Percentiles rank a stretch among this genome's conserved stretches.
Conservation (phyloP, 345 rosid species). For the Cochlearia excelsa region DNA sequence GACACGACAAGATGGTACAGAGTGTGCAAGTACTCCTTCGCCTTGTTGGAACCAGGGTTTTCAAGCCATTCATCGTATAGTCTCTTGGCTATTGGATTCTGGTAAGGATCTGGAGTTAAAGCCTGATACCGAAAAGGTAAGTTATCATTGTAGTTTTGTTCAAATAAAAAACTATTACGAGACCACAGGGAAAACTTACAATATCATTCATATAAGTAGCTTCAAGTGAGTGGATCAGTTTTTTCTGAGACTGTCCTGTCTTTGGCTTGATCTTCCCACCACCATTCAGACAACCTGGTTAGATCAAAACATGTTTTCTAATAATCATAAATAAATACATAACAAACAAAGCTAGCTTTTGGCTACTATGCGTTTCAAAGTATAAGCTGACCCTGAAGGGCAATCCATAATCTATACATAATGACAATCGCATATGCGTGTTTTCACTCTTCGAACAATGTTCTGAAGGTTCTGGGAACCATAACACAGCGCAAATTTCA, state of each 20-base stretch:
- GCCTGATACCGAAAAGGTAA: slow-evolving; percentile 42
- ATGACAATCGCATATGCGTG: slow-evolving; percentile 72
- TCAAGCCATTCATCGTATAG: slow-evolving; percentile 82
- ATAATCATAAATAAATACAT: neutral
- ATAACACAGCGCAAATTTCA: slow-evolving; percentile 83
- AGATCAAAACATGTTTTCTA: neutral
- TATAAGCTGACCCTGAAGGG: slow-evolving; percentile 66
- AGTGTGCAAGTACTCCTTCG: slow-evolving; percentile 71
- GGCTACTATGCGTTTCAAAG: neutral
- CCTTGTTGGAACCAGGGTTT: slow-evolving; percentile 76
- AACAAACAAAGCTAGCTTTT: neutral
- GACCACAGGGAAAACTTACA: slow-evolving; percentile 42
- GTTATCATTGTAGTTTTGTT: slow-evolving; percentile 5
- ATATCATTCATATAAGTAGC: slow-evolving; percentile 59
- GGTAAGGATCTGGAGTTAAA: slow-evolving; percentile 60
- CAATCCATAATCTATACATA: slow-evolving; percentile 99
- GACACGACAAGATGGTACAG: slow-evolving; percentile 81
- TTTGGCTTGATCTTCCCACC: slow-evolving; percentile 96
- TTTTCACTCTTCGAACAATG: slow-evolving; percentile 76
- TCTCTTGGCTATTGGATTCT: slow-evolving; percentile 62
- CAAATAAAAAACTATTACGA: neutral
- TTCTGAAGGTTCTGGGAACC: slow-evolving; percentile 97
- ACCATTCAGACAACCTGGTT: slow-evolving; percentile 83
- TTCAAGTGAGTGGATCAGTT: slow-evolving; percentile 64
- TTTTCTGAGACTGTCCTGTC: slow-evolving; percentile 71